Evolutionary conservation across 306 rosid species (phyloP).

Genomic region (Quercus alba): DNA sequence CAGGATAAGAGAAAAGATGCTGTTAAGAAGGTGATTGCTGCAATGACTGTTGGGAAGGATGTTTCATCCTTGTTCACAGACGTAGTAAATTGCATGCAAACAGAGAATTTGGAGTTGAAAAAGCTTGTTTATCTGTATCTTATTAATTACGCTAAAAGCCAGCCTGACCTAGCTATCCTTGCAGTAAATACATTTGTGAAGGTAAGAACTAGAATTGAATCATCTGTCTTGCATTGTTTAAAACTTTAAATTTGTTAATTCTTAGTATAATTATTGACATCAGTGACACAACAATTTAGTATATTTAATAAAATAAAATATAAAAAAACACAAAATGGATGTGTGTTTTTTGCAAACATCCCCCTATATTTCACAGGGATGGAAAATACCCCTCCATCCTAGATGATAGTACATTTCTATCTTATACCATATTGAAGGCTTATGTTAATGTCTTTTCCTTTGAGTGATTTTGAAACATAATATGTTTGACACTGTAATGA

Average conservation of each 20-base stretch:
- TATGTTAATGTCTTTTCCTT: not conserved
- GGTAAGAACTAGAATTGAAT: slow-evolving; percentile 46
- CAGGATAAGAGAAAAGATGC: slow-evolving; percentile 99
- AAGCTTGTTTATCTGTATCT: slow-evolving; percentile 94
- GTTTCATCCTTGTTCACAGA: slow-evolving; percentile 96
- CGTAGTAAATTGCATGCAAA: slow-evolving; percentile 98
- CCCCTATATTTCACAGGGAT: not conserved
- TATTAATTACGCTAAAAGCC: slow-evolving; percentile 97
- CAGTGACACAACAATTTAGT: too few relatives aligned
- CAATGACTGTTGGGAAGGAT: slow-evolving; percentile 99
- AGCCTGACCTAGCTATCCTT: slow-evolving; percentile 97
- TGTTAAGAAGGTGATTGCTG: slow-evolving; percentile 97
- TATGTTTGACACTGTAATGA: not conserved
- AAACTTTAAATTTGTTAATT: not conserved
- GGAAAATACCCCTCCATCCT: not conserved
- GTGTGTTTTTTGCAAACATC: not conserved
- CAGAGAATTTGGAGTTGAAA: slow-evolving; percentile 95
- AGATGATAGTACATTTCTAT: not conserved
- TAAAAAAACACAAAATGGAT: not conserved
- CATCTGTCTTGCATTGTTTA: slow-evolving; percentile 1
- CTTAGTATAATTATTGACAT: not conserved
- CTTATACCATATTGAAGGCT: not conserved
- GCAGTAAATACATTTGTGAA: slow-evolving; percentile 98
- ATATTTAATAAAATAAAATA: too few relatives aligned
- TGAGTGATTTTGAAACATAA: not conserved